These are phyloP conservation scores for Cichorium intybus DNA, from an alignment of 140 eudicot species.

Conservation along the genomic window DNA sequence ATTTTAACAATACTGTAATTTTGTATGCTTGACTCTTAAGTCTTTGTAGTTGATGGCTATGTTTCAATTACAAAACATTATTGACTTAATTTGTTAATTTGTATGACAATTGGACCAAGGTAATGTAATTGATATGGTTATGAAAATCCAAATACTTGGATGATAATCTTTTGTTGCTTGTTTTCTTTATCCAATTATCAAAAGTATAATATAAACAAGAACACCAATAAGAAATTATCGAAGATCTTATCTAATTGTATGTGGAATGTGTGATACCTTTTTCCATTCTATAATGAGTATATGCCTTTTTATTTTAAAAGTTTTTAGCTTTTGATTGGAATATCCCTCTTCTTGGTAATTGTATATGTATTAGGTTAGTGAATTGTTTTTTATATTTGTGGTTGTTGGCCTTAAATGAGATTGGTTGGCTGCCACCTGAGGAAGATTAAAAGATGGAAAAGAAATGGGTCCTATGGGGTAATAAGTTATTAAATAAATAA, in stretches of 20 bases:
- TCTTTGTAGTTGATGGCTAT: neutral
- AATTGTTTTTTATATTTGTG: slow-evolving; percentile 17
- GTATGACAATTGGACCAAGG: neutral
- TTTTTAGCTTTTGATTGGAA: neutral
- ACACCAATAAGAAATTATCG: neutral
- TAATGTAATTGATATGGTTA: neutral
- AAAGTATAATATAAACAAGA: neutral
- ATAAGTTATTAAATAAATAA: neutral
- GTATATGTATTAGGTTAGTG: slow-evolving; percentile 15
- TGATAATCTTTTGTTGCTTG: neutral
- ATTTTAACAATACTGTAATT: neutral
- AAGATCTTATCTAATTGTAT: neutral
- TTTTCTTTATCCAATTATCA: neutral
- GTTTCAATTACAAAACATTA: neutral
- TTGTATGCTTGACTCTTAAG: neutral
- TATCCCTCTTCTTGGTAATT: neutral
- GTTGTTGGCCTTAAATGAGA: slow-evolving; percentile 29
- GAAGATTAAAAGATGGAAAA: slow-evolving; percentile 14
- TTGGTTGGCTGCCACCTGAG: slow-evolving; percentile 31
- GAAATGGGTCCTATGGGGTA: slow-evolving; percentile 4
- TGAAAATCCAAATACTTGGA: neutral
- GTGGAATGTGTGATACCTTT: neutral
- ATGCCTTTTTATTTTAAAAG: neutral
- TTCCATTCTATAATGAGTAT: neutral
- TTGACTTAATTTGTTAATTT: neutral